phyloP scores from a whole-genome alignment of 768 basidiomycete genomes.

The Leccinum subtestaceum region DNA sequence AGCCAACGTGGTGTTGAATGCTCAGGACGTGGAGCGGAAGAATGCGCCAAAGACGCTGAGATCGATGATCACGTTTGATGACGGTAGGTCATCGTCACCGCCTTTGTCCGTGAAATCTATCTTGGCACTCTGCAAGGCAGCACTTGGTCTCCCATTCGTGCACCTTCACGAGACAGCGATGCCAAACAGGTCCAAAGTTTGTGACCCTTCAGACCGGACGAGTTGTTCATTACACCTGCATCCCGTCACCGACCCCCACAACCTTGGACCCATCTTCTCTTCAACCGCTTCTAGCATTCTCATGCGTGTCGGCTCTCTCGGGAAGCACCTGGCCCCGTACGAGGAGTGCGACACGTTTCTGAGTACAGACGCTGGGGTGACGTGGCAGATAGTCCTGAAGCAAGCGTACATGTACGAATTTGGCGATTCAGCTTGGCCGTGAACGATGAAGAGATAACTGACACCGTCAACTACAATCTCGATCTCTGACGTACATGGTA shows the following conservation, averaged over 20 bases:
- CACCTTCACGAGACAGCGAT: slow-evolving; percentile 54
- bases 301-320: slow-evolving; percentile 95
- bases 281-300: slow-evolving; percentile 86
- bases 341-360: slow-evolving; percentile 92
- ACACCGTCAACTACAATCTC: slow-evolving; percentile 70
- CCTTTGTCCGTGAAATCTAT: background rate
- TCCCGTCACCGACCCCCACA: slow-evolving; percentile 90
- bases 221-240: slow-evolving; percentile 85
- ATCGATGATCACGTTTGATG: slow-evolving; percentile 87
- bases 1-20: slow-evolving; percentile 83
- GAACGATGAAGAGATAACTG: slow-evolving; percentile 79
- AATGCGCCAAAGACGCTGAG: slow-evolving; percentile 68
- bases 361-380: slow-evolving; percentile 83
- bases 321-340: slow-evolving; percentile 63
- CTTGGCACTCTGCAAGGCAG: slow-evolving; percentile 43
- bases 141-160: slow-evolving; percentile 70
- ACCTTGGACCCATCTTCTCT: slow-evolving; percentile 91
- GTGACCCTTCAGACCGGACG: slow-evolving; percentile 55
- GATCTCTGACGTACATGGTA: slow-evolving; percentile 86
- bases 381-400: slow-evolving; percentile 73
- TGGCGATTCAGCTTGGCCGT: slow-evolving; percentile 83
- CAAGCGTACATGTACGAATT: slow-evolving; percentile 95
- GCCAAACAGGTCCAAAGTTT: slow-evolving; percentile 54
- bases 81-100: slow-evolving; percentile 43
- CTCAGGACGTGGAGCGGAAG: slow-evolving; percentile 76